phyloP scores from a whole-genome alignment of 345 rosid species.

The Eucalyptus regnans region DNA sequence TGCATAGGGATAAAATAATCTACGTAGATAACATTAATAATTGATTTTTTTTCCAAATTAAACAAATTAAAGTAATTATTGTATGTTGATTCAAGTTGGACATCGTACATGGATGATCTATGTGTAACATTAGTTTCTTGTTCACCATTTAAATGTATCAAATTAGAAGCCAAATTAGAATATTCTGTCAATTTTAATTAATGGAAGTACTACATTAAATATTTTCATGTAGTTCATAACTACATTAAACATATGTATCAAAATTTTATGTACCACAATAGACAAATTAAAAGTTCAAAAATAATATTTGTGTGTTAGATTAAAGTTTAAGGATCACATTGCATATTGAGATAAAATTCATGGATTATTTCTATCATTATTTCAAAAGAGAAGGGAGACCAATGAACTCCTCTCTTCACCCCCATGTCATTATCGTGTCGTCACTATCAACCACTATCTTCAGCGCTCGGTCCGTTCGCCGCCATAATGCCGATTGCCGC shows the following conservation, averaged over 20 bases:
- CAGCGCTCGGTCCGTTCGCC: background rate
- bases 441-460: accelerated
- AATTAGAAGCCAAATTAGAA: no score
- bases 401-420: no score
- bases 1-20: accelerated
- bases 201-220: accelerated
- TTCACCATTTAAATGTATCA: background rate
- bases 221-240: no score
- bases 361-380: no score
- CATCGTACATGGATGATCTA: background rate
- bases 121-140: no score
- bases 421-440: accelerated
- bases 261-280: no score
- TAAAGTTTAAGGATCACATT: accelerated
- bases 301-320: accelerated
- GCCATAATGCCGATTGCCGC: background rate
- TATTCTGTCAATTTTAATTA: no score
- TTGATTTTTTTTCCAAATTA: no score
- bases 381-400: accelerated
- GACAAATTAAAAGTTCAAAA: no score
- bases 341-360: no score
- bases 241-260: no score
- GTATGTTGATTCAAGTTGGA: background rate
- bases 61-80: no score
- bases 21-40: accelerated